Conservation (phyloP, 2,329 filamentous ascomycete genomes). For the Sclerotinia minor region DNA sequence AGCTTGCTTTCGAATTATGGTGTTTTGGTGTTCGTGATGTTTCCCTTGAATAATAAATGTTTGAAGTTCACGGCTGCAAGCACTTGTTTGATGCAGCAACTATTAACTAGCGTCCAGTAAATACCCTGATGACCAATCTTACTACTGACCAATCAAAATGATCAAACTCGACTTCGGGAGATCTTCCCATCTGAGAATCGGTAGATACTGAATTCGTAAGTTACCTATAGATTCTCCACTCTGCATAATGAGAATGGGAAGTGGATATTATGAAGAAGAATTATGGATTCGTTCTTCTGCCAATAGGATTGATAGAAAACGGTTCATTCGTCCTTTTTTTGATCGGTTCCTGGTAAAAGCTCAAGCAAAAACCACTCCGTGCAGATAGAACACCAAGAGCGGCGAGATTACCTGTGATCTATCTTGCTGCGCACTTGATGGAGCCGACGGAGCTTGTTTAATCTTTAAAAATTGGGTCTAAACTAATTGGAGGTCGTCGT, state of each 20-base stretch:
- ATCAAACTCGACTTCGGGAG: conserved; percentile 11
- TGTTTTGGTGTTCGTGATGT: not conserved
- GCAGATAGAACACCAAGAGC: not conserved
- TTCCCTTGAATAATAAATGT: not conserved
- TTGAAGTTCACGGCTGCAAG: conserved; percentile 2
- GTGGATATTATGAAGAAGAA: conserved; percentile 2
- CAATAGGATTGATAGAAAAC: conserved; percentile 9
- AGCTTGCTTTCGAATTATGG: not conserved
- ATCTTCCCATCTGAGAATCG: conserved; percentile 16
- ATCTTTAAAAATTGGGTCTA: conserved; percentile 17
- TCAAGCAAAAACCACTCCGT: not conserved
- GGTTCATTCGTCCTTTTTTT: not conserved
- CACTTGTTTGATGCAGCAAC: not conserved
- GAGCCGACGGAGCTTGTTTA: not conserved
- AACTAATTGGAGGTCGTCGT: conserved; percentile 5
- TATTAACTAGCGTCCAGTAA: not conserved
- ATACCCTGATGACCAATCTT: conserved; percentile 20
- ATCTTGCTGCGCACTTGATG: conserved; percentile 2
- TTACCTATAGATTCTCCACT: not conserved
- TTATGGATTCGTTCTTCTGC: not conserved
- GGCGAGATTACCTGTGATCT: not conserved
- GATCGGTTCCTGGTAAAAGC: not conserved
- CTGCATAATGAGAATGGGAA: not conserved
- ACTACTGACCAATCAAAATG: conserved; percentile 17
- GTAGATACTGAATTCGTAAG: not conserved